Percentiles rank a stretch among this genome's conserved stretches.
Evolutionary conservation across 1,139 yeast genomes (phyloP).

Genomic region (Taphrina communis): DNA sequence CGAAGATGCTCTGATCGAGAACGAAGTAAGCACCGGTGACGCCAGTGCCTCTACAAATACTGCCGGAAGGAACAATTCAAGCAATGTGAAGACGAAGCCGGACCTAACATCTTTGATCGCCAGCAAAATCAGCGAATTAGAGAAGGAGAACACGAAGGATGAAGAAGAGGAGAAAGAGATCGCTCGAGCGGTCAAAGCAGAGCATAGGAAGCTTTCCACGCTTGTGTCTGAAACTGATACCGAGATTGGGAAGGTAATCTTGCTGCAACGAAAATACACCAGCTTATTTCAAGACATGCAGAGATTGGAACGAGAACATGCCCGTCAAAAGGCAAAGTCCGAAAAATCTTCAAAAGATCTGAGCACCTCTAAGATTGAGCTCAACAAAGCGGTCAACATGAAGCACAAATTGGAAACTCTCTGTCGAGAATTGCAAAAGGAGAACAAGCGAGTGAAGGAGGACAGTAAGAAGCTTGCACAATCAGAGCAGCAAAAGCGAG

Average conservation of each 20-base stretch:
- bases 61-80: not conserved
- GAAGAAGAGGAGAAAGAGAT: constrained; percentile 39
- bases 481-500: constrained; percentile 43
- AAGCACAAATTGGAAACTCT: constrained; percentile 45
- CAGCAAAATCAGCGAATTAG: constrained; percentile 40
- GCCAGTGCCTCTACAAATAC: not conserved
- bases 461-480: constrained; percentile 42
- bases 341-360: constrained; percentile 43
- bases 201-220: constrained; percentile 43
- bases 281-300: constrained; percentile 46
- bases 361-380: constrained; percentile 43
- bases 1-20: constrained; percentile 11
- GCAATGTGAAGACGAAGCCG: constrained; percentile 8
- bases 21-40: not conserved
- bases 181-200: constrained; percentile 42
- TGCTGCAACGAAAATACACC: constrained; percentile 46
- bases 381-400: constrained; percentile 41
- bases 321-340: constrained; percentile 43
- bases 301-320: constrained; percentile 45
- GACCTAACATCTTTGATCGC: constrained; percentile 40
- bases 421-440: constrained; percentile 46
- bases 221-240: constrained; percentile 45
- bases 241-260: constrained; percentile 46
- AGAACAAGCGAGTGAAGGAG: constrained; percentile 45
- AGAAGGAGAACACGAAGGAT: constrained; percentile 35